A percentile compares a stretch with the other conserved stretches of the same genome.
Evolutionary conservation across 1,284 basidiomycete species (phyloP).

Genomic region (Ustilago vetiveriae): DNA sequence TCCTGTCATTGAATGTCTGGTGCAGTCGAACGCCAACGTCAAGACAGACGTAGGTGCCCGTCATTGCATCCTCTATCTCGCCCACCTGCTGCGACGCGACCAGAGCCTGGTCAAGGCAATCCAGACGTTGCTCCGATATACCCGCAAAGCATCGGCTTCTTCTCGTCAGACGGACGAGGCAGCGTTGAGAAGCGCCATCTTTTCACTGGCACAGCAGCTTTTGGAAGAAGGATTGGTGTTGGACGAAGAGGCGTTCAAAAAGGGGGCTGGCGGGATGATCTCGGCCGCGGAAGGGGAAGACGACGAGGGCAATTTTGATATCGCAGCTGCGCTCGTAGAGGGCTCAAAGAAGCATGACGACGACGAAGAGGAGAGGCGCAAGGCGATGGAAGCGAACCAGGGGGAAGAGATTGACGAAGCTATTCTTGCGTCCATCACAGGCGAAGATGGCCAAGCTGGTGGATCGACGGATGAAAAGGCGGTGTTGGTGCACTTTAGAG

Average conservation of each 20-base stretch:
- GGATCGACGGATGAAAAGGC: slow-evolving; percentile 46
- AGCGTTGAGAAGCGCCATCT: slow-evolving; percentile 27
- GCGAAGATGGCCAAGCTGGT: slow-evolving; percentile 43
- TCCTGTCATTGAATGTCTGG: slow-evolving; percentile 80
- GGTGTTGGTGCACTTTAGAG: slow-evolving; percentile 50
- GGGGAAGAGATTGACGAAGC: slow-evolving; percentile 39
- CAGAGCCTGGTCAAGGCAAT: slow-evolving; percentile 54
- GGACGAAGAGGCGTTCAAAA: slow-evolving; percentile 41
- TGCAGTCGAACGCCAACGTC: slow-evolving; percentile 48
- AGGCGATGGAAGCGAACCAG: slow-evolving; percentile 76
- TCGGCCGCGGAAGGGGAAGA: slow-evolving; percentile 70
- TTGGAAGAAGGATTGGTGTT: slow-evolving; percentile 52
- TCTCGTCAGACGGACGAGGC: slow-evolving; percentile 24
- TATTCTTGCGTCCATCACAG: slow-evolving; percentile 44
- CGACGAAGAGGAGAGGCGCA: slow-evolving; percentile 71
- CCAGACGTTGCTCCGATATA: slow-evolving; percentile 51
- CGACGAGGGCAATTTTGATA: slow-evolving; percentile 80
- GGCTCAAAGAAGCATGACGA: slow-evolving; percentile 44
- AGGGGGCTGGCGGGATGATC: slow-evolving; percentile 36
- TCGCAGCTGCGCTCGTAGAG: slow-evolving; percentile 70
- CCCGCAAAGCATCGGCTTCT: slow-evolving; percentile 25
- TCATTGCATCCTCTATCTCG: slow-evolving; percentile 63
- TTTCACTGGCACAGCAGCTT: slow-evolving; percentile 52
- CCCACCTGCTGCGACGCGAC: slow-evolving; percentile 59
- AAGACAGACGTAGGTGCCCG: slow-evolving; percentile 53